phyloP scores from a whole-genome alignment of 169 alveolate species.

The Plasmodium cynomolgi region DNA sequence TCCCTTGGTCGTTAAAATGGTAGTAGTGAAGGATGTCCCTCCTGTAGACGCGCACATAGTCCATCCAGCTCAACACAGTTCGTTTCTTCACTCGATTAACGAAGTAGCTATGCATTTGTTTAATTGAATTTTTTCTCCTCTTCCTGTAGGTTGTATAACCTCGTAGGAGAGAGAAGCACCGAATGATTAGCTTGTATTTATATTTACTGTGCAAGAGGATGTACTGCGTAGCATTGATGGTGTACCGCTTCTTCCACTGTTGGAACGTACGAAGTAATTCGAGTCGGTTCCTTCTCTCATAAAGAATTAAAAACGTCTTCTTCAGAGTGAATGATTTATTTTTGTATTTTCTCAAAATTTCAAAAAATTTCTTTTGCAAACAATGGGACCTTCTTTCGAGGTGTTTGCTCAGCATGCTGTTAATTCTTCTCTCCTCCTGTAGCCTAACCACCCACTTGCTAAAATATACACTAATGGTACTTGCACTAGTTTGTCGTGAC shows the following conservation, averaged over 20 bases:
- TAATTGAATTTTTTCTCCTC: background rate
- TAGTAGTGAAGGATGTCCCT: slow-evolving; percentile 28
- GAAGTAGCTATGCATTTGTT: background rate
- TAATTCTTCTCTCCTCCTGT: background rate
- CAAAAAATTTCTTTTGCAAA: slow-evolving; percentile 20
- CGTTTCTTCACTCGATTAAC: background rate
- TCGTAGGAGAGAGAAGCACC: background rate
- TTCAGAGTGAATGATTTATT: slow-evolving; percentile 13
- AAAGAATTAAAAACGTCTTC: slow-evolving; percentile 20
- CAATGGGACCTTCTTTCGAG: slow-evolving; percentile 4
- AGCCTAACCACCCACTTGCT: background rate
- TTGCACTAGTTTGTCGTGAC: background rate
- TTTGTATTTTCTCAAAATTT: slow-evolving; percentile 20
- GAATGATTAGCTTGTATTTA: slow-evolving; percentile 48
- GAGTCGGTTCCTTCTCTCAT: slow-evolving; percentile 23
- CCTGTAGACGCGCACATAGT: background rate
- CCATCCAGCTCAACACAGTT: background rate
- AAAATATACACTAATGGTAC: background rate
- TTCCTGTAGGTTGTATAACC: slow-evolving; percentile 13
- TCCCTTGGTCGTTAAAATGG: slow-evolving; percentile 22
- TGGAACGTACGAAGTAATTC: slow-evolving; percentile 3
- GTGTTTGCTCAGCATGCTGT: background rate
- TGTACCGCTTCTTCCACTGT: slow-evolving; percentile 34
- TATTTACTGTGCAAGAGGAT: slow-evolving; percentile 31
- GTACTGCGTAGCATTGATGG: slow-evolving; percentile 25